A percentile compares a stretch with the other conserved stretches of the same genome.
Evolutionary conservation across 768 basidiomycete genomes (phyloP).

Genomic region (Auricularia auricula-judae): DNA sequence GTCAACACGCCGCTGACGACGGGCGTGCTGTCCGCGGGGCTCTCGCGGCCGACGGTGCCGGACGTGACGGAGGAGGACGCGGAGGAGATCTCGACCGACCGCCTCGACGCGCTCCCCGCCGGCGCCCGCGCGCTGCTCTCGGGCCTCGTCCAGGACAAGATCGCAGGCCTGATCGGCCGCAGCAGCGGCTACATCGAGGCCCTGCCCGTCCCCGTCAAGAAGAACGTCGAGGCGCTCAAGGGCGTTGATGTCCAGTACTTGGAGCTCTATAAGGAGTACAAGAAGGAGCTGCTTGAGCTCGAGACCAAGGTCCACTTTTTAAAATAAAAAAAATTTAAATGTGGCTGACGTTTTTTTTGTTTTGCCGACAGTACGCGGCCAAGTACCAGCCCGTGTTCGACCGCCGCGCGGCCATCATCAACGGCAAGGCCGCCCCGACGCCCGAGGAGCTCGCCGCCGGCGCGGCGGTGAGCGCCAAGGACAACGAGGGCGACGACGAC

Average conservation of each 20-base stretch:
- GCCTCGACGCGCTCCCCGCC: conserved; percentile 10
- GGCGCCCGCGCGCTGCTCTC: conserved; percentile 50
- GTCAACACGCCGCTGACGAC: conserved; percentile 84
- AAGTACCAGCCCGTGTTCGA: conserved; percentile 64
- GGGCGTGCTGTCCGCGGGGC: conserved; percentile 65
- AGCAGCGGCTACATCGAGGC: conserved; percentile 93
- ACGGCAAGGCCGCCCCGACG: conserved; percentile 62
- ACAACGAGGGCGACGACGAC: conserved; percentile 46
- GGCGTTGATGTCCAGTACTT: conserved; percentile 89
- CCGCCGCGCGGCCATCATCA: conserved; percentile 75
- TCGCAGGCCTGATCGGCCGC: conserved; percentile 75
- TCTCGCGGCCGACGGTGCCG: conserved; percentile 82
- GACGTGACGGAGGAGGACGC: conserved; percentile 80
- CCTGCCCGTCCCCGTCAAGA: conserved; percentile 69
- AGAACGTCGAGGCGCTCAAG: conserved; percentile 83
- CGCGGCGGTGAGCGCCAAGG: conserved; percentile 58
- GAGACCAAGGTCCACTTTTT: conserved; percentile 70
- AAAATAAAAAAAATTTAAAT: conserved; percentile 12
- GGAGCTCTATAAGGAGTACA: conserved; percentile 87
- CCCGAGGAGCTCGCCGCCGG: conserved; percentile 77
- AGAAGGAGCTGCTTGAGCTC: conserved; percentile 86
- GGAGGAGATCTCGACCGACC: conserved; percentile 47
- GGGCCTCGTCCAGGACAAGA: conserved; percentile 76
- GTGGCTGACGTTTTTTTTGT: background rate
- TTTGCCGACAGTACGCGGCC: conserved; percentile 23